Evolutionary conservation across 176 grass and related monocot genomes (phyloP).

Genomic region (Zea mays): DNA sequence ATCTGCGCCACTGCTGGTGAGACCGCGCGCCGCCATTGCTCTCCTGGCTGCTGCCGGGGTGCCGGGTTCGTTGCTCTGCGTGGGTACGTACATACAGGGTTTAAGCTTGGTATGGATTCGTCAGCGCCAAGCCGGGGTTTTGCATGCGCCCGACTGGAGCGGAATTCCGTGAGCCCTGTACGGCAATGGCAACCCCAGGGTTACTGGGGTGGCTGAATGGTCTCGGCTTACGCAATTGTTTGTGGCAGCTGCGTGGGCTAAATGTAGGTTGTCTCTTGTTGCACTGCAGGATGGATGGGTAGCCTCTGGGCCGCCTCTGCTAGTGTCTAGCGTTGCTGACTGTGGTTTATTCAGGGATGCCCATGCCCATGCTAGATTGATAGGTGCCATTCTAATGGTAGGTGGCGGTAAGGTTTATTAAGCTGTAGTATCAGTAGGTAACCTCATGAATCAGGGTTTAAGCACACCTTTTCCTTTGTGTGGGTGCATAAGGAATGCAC

Average conservation of each 20-base stretch:
- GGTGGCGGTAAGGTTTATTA: conserved; percentile 3
- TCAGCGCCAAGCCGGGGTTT: background rate
- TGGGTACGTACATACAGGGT: conserved; percentile 26
- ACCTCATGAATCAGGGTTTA: background rate
- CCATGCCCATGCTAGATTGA: background rate
- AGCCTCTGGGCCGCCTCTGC: background rate
- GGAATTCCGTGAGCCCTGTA: background rate
- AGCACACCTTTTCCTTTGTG: background rate
- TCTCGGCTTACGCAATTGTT: background rate
- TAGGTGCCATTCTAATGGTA: background rate
- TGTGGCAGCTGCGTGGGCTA: background rate
- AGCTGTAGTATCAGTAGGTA: background rate
- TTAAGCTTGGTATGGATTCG: conserved; percentile 22
- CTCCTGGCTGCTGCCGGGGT: background rate
- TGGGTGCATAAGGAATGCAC: background rate
- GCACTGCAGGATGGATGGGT: background rate
- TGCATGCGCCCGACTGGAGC: background rate
- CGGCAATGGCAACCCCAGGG: background rate
- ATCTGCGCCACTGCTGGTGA: conserved; percentile 34
- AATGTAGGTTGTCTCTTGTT: conserved; percentile 16
- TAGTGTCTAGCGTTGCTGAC: background rate
- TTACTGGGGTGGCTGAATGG: background rate
- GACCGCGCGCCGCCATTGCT: conserved; percentile 21
- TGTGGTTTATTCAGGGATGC: background rate
- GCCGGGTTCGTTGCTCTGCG: background rate